Evolutionary conservation across 441 rosid genomes (phyloP), one percentile per base, ranked within the genome.

Genomic region (Erodium texanum): DNA sequence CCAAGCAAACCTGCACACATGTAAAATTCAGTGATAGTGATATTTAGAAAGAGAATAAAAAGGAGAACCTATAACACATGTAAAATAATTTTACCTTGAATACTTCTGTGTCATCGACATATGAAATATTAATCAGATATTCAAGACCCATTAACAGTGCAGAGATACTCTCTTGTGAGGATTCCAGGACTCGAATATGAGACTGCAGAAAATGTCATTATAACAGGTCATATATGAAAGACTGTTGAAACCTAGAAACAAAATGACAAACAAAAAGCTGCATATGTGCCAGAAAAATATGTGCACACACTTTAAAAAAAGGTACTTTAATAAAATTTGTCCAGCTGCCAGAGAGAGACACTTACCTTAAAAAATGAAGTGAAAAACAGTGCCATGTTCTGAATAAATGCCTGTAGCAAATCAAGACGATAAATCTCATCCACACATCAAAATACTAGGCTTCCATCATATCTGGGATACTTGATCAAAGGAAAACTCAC

Each of bases 71-170:
- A 10, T 34, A 64, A 16, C 58, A 59, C 18, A 43, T 19, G 29
- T 61, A 8, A 41, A 16, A 48, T 15, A 8, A 34, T 3, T 52
- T 62, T 71, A 95, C 99, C 99, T 96, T 96, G 72, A 96, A 96
- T 71, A 96, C 99, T 77, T 96, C 98, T 4, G 98, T 96, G 82
- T 96, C 99, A 81, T 96, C 98, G 58, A 91, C 98, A 78, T 91
- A 96, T 54, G 98, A 96, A 63, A 93, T 89, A 73, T 78, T 88
- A 69, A 91, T 87, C 58, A 96, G 85, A 83, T 96, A 96, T 65
- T 93, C 98, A 59, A 93, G 97, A 78, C 98, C 99, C 79, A 78
- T 38, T 56, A 90, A 82, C 77, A 93, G 77, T 22, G 84, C 79
- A 80, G 87, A 56, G 10, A 88, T 77, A 80, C 79, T 79, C 65